phyloP scores from a whole-genome alignment of 2,329 filamentous ascomycete genomes.

The Epichloe aotearoae region DNA sequence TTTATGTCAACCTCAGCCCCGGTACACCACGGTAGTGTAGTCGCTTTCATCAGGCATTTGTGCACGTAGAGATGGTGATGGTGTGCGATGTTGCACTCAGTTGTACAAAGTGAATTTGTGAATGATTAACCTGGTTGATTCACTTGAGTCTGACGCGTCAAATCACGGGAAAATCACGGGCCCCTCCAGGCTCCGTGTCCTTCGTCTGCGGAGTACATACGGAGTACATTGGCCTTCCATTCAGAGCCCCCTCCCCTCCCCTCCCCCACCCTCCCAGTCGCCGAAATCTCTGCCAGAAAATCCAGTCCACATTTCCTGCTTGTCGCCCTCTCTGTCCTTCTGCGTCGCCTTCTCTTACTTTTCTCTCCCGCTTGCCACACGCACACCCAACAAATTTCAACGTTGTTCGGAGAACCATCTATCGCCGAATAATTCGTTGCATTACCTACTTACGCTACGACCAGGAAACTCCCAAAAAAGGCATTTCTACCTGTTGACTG shows the following conservation, averaged over 20 bases:
- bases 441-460: background rate
- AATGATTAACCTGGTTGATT: too few species aligned
- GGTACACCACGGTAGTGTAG: background rate
- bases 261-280: background rate
- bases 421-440: background rate
- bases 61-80: background rate
- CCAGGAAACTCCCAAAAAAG: background rate
- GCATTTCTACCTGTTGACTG: constrained; percentile 5
- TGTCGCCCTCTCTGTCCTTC: constrained; percentile 9
- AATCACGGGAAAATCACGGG: background rate
- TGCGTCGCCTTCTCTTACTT: constrained; percentile 3
- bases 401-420: constrained; percentile 3
- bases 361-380: background rate
- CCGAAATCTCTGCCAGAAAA: constrained; percentile 9
- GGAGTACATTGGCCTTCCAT: background rate
- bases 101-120: too few species aligned
- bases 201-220: too few species aligned
- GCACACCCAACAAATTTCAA: constrained; percentile 2
- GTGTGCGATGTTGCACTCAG: background rate
- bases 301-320: constrained; percentile 7
- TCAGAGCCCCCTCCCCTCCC: background rate
- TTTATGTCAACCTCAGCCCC: background rate
- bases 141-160: background rate
- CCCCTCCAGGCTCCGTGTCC: background rate
- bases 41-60: background rate